Conservation (phyloP, 345 rosid genomes). For the Litchi chinensis region DNA sequence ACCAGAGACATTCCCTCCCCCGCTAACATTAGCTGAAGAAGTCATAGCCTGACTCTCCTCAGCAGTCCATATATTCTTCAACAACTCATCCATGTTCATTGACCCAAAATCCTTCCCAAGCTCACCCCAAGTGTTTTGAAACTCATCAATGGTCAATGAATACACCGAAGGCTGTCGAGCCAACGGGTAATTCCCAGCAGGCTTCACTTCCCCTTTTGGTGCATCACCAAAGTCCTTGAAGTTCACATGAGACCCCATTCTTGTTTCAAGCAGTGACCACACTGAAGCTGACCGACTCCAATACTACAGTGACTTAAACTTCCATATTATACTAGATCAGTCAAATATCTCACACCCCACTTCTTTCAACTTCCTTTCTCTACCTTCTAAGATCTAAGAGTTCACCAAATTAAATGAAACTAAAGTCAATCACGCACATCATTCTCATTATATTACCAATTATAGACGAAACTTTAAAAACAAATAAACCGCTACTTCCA, state of each 20-base stretch:
- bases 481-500: neutral
- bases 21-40: conserved; percentile 34
- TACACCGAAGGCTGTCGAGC: conserved; percentile 76
- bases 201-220: conserved; percentile 43
- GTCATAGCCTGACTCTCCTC: conserved; percentile 75
- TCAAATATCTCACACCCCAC: conserved; percentile 13
- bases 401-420: conserved; percentile 20
- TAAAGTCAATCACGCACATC: conserved; percentile 15
- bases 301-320: conserved; percentile 18
- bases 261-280: conserved; percentile 23
- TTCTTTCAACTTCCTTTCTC: conserved; percentile 24
- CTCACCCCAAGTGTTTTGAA: conserved; percentile 76
- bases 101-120: conserved; percentile 90
- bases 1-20: conserved; percentile 38
- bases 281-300: neutral
- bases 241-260: conserved; percentile 67
- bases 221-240: conserved; percentile 63
- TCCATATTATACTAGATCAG: conserved; percentile 20
- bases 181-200: conserved; percentile 46
- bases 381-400: conserved; percentile 21
- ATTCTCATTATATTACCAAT: conserved; percentile 1
- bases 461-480: neutral
- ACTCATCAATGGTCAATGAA: conserved; percentile 83
- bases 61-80: conserved; percentile 87
- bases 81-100: conserved; percentile 95